phyloP scores from a whole-genome alignment of 2,329 filamentous ascomycete genomes.

The Ustulina deusta region DNA sequence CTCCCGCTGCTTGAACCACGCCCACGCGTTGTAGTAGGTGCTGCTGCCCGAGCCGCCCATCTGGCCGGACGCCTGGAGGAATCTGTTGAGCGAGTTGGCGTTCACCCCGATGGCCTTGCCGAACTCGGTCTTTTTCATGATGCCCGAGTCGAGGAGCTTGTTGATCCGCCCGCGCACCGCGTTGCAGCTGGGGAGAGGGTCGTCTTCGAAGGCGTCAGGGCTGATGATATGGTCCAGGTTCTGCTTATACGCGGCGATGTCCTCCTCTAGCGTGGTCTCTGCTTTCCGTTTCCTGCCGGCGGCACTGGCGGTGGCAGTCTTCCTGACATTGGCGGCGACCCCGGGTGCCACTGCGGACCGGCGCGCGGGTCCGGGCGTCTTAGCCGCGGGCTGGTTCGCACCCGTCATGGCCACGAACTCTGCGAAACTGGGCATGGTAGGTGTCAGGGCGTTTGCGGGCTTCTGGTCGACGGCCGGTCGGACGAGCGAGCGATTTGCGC shows the following conservation, averaged over 20 bases:
- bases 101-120: conserved; percentile 37
- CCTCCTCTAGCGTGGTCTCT: conserved; percentile 43
- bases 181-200: conserved; percentile 32
- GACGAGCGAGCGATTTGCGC: conserved; percentile 20
- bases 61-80: conserved; percentile 36
- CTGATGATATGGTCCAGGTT: conserved; percentile 40
- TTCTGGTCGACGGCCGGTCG: conserved; percentile 5
- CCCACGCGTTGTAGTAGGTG: conserved; percentile 38
- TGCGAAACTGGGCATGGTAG: conserved; percentile 3
- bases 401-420: conserved; percentile 11
- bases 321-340: not conserved
- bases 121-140: conserved; percentile 47
- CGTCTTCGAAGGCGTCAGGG: conserved; percentile 26
- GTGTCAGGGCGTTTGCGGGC: not conserved
- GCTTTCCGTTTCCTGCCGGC: conserved; percentile 46
- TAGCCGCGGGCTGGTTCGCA: not conserved
- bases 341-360: not conserved
- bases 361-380: not conserved
- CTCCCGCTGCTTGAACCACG: conserved; percentile 46
- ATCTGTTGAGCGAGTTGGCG: conserved; percentile 33
- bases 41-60: conserved; percentile 35
- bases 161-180: conserved; percentile 43
- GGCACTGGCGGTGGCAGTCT: not conserved
- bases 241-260: conserved; percentile 48
- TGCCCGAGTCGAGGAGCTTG: conserved; percentile 41